Base-by-base conservation (phyloP, 1,284 basidiomycete species). In the Moesziomyces globuligerus region DNA sequence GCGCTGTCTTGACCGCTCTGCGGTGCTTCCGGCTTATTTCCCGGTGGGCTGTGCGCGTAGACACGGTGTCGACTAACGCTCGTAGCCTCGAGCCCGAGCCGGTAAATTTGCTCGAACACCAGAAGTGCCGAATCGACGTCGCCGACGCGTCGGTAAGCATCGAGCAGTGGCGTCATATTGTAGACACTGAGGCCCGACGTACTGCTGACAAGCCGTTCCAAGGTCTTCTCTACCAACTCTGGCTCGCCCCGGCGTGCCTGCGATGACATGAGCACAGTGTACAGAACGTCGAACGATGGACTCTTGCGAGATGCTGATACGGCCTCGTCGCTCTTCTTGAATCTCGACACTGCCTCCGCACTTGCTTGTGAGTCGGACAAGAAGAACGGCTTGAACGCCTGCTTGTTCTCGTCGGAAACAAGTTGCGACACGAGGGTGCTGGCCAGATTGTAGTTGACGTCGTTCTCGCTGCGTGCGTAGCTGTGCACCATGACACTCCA, bases 61-160 rank as follows among this genome's bases (percentile, higher is more conserved):
- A 76, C 51, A 11, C 73, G 51, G 38, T 57, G 45, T 8, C 55
- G 45, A 42, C 56, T 74, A 38, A 76, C 54, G 24, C 43, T 28
- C 18, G 49, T 26, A 21, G 74, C 54, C 41, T 69, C 52, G 42
- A 71, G 44, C 4, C 87, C 89, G 36, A 88, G 79, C 18, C 87
- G 80, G 79, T 88, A 85, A 44, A 93, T 88, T 55, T 88, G 86
- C 13, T 88, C 85, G 93, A 93, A 97, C 5, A 91, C 76, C 20
- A 86, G 82, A 52, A 85, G 83, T 18, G 90, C 88, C 1, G 84
- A 86, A 4, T 88, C 86, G 11, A 88, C 76, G 67, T 92, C 86
- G 24, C 85, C 84, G 2, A 85, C 85, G 20, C 86, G 86, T 18
- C 92, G 88, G 80, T 95, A 91, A 0, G 87, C 89, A 69, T 92